phyloP scores from a whole-genome alignment of 176 grass and related monocot species.

The Raddia distichophylla region DNA sequence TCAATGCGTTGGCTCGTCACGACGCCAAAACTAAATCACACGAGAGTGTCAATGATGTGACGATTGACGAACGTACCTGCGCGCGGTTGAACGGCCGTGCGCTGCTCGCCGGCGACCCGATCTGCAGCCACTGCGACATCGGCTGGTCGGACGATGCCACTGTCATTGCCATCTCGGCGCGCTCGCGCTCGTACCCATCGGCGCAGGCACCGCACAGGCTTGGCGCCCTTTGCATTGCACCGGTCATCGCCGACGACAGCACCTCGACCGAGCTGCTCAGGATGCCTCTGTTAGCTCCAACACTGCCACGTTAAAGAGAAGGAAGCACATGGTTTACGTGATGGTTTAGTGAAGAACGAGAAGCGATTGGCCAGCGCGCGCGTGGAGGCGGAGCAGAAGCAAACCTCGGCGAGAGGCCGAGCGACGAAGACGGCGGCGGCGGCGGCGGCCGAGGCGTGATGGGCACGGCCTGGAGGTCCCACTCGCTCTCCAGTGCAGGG shows the following conservation, averaged over 20 bases:
- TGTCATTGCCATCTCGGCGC: slow-evolving; percentile 4
- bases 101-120: slow-evolving; percentile 46
- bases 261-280: slow-evolving; percentile 70
- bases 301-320: slow-evolving; percentile 39
- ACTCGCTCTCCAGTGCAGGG: slow-evolving; percentile 74
- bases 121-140: slow-evolving; percentile 66
- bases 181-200: slow-evolving; percentile 59
- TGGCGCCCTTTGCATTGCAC: slow-evolving; percentile 43
- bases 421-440: slow-evolving; percentile 40
- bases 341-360: too few species aligned
- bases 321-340: background rate
- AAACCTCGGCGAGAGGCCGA: slow-evolving; percentile 57
- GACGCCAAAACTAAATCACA: too few species aligned
- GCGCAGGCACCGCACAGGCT: slow-evolving; percentile 53
- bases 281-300: slow-evolving; percentile 53
- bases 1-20: too few species aligned
- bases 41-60: too few species aligned
- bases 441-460: slow-evolving; percentile 60
- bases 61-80: too few species aligned
- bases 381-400: background rate
- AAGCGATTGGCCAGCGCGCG: background rate
- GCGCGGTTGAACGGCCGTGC: slow-evolving; percentile 29
- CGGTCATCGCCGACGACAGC: slow-evolving; percentile 54
- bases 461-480: slow-evolving; percentile 87
- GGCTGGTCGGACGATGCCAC: slow-evolving; percentile 11